These are phyloP conservation scores for Chenopodium suecicum DNA, from an alignment of 148 eudicot genomes.

Conservation along the genomic window DNA sequence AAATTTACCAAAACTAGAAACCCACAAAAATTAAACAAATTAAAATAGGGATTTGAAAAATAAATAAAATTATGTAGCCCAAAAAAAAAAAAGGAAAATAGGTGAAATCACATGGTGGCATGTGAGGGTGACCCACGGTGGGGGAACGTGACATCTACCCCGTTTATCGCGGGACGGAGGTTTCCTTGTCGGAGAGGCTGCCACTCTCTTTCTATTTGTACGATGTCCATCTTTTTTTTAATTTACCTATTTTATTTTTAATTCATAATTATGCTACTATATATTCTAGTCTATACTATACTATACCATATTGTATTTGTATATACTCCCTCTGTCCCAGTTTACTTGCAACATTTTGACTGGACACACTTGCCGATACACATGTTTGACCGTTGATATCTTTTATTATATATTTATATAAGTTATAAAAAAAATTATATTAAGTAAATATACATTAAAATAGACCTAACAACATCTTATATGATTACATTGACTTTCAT, in stretches of 20 bases:
- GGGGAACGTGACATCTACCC: slow-evolving; percentile 51
- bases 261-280: not conserved
- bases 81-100: not conserved
- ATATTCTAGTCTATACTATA: too few relatives aligned
- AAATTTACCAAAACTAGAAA: slow-evolving; percentile 5
- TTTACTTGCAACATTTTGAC: too few relatives aligned
- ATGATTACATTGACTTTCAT: too few relatives aligned
- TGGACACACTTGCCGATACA: too few relatives aligned
- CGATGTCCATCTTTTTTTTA: not conserved
- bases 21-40: not conserved
- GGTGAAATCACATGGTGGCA: slow-evolving; percentile 61
- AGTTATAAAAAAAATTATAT: too few relatives aligned
- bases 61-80: not conserved
- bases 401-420: too few relatives aligned
- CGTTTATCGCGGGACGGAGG: slow-evolving; percentile 68
- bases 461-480: too few relatives aligned
- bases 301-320: too few relatives aligned
- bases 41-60: not conserved
- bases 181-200: slow-evolving; percentile 47
- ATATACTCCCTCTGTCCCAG: too few relatives aligned
- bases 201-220: slow-evolving; percentile 23
- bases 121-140: slow-evolving; percentile 62
- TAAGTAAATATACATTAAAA: too few relatives aligned
- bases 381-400: too few relatives aligned
- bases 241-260: not conserved